Base-by-base conservation (phyloP, 192 early-diverging fungal genomes). In the Coemansia sp. region DNA sequence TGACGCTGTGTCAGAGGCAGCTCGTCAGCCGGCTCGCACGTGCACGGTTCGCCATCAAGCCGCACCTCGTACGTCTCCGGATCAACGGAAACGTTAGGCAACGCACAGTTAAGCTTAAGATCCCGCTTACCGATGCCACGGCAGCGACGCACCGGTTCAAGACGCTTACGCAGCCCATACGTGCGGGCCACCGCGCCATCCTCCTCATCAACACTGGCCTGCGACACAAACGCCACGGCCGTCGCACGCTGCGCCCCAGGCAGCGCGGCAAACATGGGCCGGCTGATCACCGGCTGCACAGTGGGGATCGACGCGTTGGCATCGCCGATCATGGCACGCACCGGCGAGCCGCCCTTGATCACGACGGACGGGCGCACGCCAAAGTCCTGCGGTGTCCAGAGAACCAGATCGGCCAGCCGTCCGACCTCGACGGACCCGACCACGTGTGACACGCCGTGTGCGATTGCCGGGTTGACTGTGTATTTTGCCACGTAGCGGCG, bases 221-320 rank as follows among this genome's bases (percentile, higher is more conserved):
- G 69, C 2, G 91, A 93, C 21, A 96, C 89, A 73, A 98, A 98
- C 1, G 87, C 84, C 33, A 93, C 40, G 7, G 83, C 93, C 15
- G 81, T 87, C 23, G 67, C 62, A 11, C 82, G 61, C 11, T 85
- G 64, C 17, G 85, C 84, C 22, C 80, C 77, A 3, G 90, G 82
- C 45, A 82, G 64, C 4, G 87, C 78, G 24, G 87, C 95, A 69
- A 89, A 98, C 89, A 92, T 91, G 10, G 92, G 93, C 23, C 94
- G 78, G 24, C 82, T 78, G 53, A 90, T 81, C 59, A 94, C 82
- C 4, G 95, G 95, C 71, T 98, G 85, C 0, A 94, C 93, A 0
- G 95, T 94, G 1, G 95, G 93, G 64, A 98, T 98, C 5, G 92
- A 94, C 0, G 87, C 95, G 56, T 98, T 96, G 46, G 93, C 91